A percentile compares a stretch with the other conserved stretches of the same genome.
Evolutionary conservation across 73 alveolate genomes (phyloP).

Genomic region (Paramecium bursaria): DNA sequence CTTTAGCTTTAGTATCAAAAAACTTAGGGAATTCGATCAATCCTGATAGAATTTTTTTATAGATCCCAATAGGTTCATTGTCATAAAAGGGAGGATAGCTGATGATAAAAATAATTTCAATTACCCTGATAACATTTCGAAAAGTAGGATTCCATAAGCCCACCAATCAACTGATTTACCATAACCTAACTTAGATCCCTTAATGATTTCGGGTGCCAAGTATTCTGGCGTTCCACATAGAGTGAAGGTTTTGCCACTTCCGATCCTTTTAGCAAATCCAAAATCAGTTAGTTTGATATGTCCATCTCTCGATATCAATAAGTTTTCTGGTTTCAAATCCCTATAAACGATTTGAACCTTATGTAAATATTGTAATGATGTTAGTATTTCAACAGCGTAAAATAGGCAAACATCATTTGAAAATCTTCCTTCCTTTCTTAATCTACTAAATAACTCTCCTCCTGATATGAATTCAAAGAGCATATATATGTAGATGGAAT

Average conservation of each 20-base stretch:
- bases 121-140: slow-evolving; percentile 90
- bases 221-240: slow-evolving; percentile 94
- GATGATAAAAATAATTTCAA: neutral
- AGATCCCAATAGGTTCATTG: slow-evolving; percentile 84
- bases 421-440: slow-evolving; percentile 88
- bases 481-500: slow-evolving; percentile 84
- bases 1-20: slow-evolving; percentile 79
- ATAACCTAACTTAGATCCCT: slow-evolving; percentile 80
- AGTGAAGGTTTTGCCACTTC: slow-evolving; percentile 82
- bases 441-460: slow-evolving; percentile 89
- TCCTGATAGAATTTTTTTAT: slow-evolving; percentile 85
- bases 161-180: slow-evolving; percentile 91
- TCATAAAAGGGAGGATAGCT: slow-evolving; percentile 86
- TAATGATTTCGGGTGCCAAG: slow-evolving; percentile 90
- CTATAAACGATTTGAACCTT: slow-evolving; percentile 81
- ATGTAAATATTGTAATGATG: slow-evolving; percentile 85
- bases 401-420: slow-evolving; percentile 93
- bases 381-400: slow-evolving; percentile 82
- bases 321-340: slow-evolving; percentile 91
- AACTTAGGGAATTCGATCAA: slow-evolving; percentile 82
- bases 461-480: slow-evolving; percentile 90
- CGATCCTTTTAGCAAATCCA: slow-evolving; percentile 86
- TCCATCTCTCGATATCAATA: slow-evolving; percentile 85
- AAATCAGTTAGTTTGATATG: slow-evolving; percentile 85
- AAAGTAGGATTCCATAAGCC: slow-evolving; percentile 91